A percentile compares a stretch with the other conserved stretches of the same genome.
Conservation (phyloP, 139 green algal genomes). For the Volvox reticuliferus region DNA sequence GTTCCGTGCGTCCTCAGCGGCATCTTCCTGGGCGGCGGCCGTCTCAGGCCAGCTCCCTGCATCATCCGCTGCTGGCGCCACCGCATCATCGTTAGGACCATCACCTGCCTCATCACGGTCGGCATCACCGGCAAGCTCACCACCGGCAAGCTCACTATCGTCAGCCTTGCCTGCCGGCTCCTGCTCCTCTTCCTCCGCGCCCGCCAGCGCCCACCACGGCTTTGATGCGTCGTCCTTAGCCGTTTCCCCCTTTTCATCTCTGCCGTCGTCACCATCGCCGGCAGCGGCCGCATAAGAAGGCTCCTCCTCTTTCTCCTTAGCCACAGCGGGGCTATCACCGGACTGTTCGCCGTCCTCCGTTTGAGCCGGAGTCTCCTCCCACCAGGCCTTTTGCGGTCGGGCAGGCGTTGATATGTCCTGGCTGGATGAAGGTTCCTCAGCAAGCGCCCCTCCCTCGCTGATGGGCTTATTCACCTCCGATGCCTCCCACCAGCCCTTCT, state of each 20-base stretch:
- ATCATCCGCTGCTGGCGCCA: not conserved
- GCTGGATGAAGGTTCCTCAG: not conserved
- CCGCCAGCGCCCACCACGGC: not conserved
- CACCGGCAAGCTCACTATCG: not conserved
- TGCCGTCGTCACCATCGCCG: too few species aligned
- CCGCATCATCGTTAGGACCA: not conserved
- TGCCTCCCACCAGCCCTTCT: constrained; percentile 4
- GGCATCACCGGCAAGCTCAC: not conserved
- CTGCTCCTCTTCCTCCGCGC: not conserved
- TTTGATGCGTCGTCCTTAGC: not conserved
- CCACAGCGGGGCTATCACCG: not conserved
- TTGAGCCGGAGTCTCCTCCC: not conserved
- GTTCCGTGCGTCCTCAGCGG: not conserved
- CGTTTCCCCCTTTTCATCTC: not conserved
- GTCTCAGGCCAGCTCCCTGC: not conserved
- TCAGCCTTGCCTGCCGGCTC: not conserved
- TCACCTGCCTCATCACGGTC: not conserved
- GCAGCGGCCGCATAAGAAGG: not conserved
- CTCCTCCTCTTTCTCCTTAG: not conserved
- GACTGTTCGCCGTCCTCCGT: not conserved
- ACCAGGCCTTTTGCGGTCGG: not conserved
- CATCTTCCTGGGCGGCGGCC: not conserved
- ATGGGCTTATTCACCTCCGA: not conserved
- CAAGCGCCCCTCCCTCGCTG: not conserved
- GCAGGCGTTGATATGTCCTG: not conserved